Evolutionary conservation across 2,329 filamentous ascomycete genomes (phyloP).

Genomic region (Monosporascus sp.): DNA sequence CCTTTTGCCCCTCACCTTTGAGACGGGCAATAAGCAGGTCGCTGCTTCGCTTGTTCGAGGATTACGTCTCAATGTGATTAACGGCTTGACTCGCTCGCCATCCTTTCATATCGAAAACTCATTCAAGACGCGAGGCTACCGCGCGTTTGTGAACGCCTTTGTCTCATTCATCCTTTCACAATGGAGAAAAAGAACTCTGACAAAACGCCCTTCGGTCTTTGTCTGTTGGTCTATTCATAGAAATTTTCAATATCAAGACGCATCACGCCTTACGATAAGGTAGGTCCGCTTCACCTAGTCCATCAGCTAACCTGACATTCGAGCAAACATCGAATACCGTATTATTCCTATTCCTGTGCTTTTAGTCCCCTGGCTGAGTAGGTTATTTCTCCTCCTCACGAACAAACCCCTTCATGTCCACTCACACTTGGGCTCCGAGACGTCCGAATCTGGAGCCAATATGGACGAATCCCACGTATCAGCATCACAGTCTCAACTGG

Average conservation of each 20-base stretch:
- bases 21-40: no score
- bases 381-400: not conserved
- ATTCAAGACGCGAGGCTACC: no score
- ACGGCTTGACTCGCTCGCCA: conserved; percentile 13
- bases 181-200: conserved; percentile 10
- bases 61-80: conserved; percentile 2
- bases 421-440: conserved; percentile 24
- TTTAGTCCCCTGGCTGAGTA: conserved; percentile 1
- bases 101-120: not conserved
- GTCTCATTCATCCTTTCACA: conserved; percentile 6
- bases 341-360: not conserved
- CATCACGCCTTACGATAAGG: not conserved
- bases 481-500: conserved; percentile 19
- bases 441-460: conserved; percentile 31
- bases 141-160: no score
- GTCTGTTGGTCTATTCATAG: conserved; percentile 13
- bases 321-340: not conserved
- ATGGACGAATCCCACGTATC: conserved; percentile 20
- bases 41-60: conserved; percentile 1
- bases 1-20: no score
- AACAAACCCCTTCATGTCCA: conserved; percentile 14
- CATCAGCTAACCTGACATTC: conserved; percentile 1
- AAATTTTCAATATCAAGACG: conserved; percentile 6
- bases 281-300: not conserved
- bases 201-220: conserved; percentile 8